Conservation (phyloP, 179 eudicot genomes). For the Patellifolia procumbens region DNA sequence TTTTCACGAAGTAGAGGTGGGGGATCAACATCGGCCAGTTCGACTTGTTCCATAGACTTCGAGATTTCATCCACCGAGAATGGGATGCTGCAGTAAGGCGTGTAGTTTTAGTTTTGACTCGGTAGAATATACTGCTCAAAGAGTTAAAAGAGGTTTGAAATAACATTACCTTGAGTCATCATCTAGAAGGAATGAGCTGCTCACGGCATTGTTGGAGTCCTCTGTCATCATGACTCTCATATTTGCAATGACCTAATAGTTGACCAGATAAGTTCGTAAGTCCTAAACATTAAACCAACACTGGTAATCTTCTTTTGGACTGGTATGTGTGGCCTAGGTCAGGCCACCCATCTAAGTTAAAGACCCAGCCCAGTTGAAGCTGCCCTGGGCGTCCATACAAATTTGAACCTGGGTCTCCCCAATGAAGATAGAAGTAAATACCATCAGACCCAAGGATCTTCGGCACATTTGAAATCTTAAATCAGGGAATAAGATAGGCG, state of each 20-base stretch:
- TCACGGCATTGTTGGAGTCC: slow-evolving; percentile 76
- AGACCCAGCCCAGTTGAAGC: too few species aligned
- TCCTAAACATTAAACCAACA: neutral
- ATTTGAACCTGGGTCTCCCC: too few species aligned
- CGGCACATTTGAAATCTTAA: too few species aligned
- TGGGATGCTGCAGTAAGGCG: slow-evolving; percentile 61
- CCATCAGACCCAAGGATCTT: too few species aligned
- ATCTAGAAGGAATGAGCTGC: slow-evolving; percentile 89
- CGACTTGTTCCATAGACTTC: slow-evolving; percentile 58
- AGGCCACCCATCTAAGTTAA: too few species aligned
- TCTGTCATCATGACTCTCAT: slow-evolving; percentile 88
- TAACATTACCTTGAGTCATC: slow-evolving; percentile 83
- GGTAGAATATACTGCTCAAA: neutral
- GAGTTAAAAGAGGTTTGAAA: too few species aligned
- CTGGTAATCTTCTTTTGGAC: neutral
- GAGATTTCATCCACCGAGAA: slow-evolving; percentile 88
- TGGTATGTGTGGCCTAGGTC: too few species aligned
- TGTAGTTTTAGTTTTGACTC: neutral
- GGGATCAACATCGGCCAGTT: slow-evolving; percentile 73
- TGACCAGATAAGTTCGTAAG: neutral
- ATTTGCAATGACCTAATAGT: slow-evolving; percentile 67
- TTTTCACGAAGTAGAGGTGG: slow-evolving; percentile 82
- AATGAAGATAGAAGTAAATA: too few species aligned
- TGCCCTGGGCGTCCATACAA: too few species aligned
- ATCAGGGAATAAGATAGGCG: too few species aligned